A percentile compares a stretch with the other conserved stretches of the same genome.
These are phyloP conservation scores for Paraconiothyrium brasiliense DNA, from an alignment of 2,329 filamentous ascomycete genomes.

Conservation along the genomic window DNA sequence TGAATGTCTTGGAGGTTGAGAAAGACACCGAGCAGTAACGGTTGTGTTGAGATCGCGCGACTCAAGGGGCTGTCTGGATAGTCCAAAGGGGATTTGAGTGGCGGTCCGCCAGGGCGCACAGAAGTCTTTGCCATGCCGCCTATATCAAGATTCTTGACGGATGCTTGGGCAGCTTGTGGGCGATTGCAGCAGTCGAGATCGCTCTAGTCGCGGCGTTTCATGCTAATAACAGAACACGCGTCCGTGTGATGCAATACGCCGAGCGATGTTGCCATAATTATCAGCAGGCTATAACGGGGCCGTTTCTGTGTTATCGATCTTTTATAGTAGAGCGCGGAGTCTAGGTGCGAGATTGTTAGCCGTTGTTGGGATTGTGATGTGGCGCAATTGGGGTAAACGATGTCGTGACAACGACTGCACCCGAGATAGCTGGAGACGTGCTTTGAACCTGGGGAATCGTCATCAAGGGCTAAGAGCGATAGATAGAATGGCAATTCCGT, in stretches of 20 bases:
- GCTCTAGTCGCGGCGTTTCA: constrained; percentile 1
- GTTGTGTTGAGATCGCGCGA: constrained; percentile 1
- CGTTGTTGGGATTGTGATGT: neutral
- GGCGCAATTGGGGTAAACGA: constrained; percentile 3
- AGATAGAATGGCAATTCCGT: neutral
- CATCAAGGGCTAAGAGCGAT: neutral
- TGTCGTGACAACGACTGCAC: neutral
- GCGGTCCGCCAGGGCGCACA: neutral
- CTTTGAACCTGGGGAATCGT: neutral
- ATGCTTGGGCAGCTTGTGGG: neutral
- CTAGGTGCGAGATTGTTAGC: neutral
- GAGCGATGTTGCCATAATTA: constrained; percentile 4
- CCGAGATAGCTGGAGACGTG: neutral
- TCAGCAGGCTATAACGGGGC: neutral
- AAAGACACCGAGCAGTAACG: neutral
- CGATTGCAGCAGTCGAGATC: neutral
- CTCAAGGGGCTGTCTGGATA: constrained; percentile 1
- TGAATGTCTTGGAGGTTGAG: neutral
- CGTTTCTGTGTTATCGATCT: neutral
- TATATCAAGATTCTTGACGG: neutral
- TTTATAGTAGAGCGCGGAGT: neutral
- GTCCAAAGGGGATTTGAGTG: constrained; percentile 2
- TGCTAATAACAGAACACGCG: neutral
- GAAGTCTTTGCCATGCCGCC: constrained; percentile 1
- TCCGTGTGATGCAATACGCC: neutral